phyloP scores from a whole-genome alignment of 108 stramenopile species.

The Fragilariopsis cylindrus region DNA sequence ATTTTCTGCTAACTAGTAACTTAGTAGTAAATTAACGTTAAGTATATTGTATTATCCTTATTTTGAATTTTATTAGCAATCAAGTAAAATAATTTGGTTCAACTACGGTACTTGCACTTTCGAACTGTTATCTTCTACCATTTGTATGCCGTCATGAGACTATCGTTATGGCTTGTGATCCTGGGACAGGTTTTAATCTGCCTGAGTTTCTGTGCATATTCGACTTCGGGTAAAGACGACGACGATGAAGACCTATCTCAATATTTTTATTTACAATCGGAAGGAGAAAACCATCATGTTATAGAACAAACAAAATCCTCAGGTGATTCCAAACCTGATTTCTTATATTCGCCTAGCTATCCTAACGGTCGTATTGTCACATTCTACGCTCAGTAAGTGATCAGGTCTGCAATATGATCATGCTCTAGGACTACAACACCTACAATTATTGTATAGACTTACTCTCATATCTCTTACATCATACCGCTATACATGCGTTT shows the following conservation, averaged over 20 bases:
- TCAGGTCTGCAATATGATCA: constrained; percentile 5
- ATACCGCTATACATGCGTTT: too few relatives aligned
- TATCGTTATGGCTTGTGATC: background rate
- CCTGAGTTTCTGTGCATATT: constrained; percentile 3
- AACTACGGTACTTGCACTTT: too few relatives aligned
- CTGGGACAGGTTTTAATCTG: background rate
- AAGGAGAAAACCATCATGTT: constrained; percentile 11
- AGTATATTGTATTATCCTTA: too few relatives aligned
- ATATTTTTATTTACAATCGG: constrained; percentile 20
- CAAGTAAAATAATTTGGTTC: too few relatives aligned
- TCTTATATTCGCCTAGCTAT: constrained; percentile 30
- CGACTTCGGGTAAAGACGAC: background rate
- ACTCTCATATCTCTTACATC: too few relatives aligned
- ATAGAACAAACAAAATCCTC: constrained; percentile 7
- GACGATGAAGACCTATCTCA: background rate
- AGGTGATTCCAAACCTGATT: constrained; percentile 25
- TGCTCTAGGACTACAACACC: background rate
- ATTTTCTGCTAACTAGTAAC: too few relatives aligned
- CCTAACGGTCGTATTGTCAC: constrained; percentile 65
- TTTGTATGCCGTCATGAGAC: background rate
- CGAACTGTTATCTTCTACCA: too few relatives aligned
- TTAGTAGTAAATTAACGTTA: too few relatives aligned
- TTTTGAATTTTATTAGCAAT: too few relatives aligned
- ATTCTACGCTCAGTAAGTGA: constrained; percentile 74
- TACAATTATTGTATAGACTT: too few relatives aligned